These are phyloP conservation scores for Starmerella gropengiesseri DNA, from an alignment of 805 yeast species.

Conservation along the genomic window DNA sequence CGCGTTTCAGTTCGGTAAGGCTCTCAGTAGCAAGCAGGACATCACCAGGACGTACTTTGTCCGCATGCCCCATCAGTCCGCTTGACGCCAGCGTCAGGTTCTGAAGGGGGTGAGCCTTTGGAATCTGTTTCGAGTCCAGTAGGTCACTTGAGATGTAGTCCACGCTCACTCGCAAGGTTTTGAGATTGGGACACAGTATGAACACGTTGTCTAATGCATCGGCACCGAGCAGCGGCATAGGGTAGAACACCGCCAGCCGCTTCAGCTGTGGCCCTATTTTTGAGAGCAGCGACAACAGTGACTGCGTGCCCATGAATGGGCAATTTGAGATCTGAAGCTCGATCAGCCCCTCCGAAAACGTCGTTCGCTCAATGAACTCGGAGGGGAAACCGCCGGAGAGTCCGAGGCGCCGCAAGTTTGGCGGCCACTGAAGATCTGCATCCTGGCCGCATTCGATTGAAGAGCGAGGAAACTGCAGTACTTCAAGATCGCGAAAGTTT, in stretches of 20 bases:
- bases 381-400: constrained; percentile 85
- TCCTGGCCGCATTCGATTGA: constrained; percentile 51
- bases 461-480: constrained; percentile 78
- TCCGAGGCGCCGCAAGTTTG: constrained; percentile 55
- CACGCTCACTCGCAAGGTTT: constrained; percentile 55
- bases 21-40: constrained; percentile 77
- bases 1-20: constrained; percentile 52
- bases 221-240: constrained; percentile 69
- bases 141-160: constrained; percentile 55
- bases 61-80: constrained; percentile 71
- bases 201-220: constrained; percentile 66
- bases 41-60: constrained; percentile 79
- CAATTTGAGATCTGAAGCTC: constrained; percentile 77
- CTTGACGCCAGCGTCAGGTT: constrained; percentile 67
- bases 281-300: constrained; percentile 50
- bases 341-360: constrained; percentile 63
- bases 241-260: constrained; percentile 62
- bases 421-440: constrained; percentile 64
- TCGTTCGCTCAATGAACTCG: constrained; percentile 56
- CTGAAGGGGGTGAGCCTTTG: constrained; percentile 40
- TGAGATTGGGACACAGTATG: constrained; percentile 62
- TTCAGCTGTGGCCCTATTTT: constrained; percentile 57
- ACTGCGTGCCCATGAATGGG: constrained; percentile 58
- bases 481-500: constrained; percentile 51
- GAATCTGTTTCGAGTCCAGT: constrained; percentile 31